Evolutionary conservation across 2,329 filamentous ascomycete genomes (phyloP).

Genomic region (Macrophomina phaseolina): DNA sequence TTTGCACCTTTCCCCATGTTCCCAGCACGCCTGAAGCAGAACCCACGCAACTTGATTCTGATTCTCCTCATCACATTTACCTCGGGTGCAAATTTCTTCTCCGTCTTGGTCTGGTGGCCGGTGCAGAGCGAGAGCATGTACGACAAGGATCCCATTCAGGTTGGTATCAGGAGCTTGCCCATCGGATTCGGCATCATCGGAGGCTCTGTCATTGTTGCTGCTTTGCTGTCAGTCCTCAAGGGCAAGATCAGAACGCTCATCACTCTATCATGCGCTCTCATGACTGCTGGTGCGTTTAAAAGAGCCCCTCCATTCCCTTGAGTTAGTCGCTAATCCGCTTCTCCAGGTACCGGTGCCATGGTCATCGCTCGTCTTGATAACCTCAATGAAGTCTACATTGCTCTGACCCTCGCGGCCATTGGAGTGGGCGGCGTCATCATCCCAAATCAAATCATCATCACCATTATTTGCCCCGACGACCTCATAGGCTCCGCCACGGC

Average conservation of each 20-base stretch:
- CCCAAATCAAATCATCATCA: conserved; percentile 70
- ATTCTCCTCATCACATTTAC: conserved; percentile 44
- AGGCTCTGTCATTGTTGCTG: conserved; percentile 65
- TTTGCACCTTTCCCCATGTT: conserved; percentile 53
- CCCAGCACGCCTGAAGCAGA: conserved; percentile 42
- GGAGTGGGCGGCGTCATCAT: conserved; percentile 73
- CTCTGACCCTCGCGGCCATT: conserved; percentile 66
- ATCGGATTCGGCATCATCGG: conserved; percentile 68
- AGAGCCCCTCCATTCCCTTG: no score
- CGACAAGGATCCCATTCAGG: conserved; percentile 63
- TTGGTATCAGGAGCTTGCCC: conserved; percentile 70
- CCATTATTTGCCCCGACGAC: conserved; percentile 72
- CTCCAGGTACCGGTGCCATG: conserved; percentile 59
- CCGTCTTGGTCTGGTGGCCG: conserved; percentile 43
- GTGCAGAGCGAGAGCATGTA: conserved; percentile 43
- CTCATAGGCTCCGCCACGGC: conserved; percentile 73
- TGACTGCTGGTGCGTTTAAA: conserved; percentile 61
- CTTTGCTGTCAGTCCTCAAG: conserved; percentile 61
- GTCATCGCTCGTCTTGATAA: conserved; percentile 59
- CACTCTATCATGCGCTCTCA: conserved; percentile 64
- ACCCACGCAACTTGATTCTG: conserved; percentile 39
- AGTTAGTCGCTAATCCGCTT: background rate
- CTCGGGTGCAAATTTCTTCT: conserved; percentile 43
- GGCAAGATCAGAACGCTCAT: conserved; percentile 67
- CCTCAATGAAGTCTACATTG: conserved; percentile 59